Conservation (phyloP, 805 yeast species). For the Zygoascus biomembranicola region DNA sequence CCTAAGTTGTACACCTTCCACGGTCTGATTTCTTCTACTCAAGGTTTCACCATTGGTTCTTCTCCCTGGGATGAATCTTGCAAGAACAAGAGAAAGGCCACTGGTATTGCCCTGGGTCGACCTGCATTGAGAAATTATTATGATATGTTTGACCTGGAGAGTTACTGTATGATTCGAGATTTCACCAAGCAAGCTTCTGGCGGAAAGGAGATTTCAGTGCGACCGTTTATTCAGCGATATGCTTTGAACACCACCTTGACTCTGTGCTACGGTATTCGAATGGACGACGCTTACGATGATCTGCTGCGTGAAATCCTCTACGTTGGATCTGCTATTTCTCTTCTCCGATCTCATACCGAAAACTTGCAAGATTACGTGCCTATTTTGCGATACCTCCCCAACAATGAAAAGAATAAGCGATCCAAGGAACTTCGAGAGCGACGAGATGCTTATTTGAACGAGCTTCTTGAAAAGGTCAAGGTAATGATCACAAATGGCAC, state of each 20-base stretch:
- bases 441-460: conserved; percentile 27
- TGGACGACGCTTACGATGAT: conserved; percentile 28
- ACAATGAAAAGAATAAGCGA: conserved; percentile 22
- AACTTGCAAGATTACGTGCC: conserved; percentile 34
- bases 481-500: conserved; percentile 21
- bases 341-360: conserved; percentile 31
- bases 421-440: conserved; percentile 25
- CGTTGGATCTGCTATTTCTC: conserved; percentile 28
- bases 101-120: conserved; percentile 32
- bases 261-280: conserved; percentile 34
- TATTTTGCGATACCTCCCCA: conserved; percentile 27
- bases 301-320: conserved; percentile 26
- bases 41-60: conserved; percentile 36
- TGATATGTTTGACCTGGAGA: conserved; percentile 31
- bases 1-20: conserved; percentile 66
- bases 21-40: conserved; percentile 42
- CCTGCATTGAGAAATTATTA: conserved; percentile 31
- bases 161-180: conserved; percentile 29
- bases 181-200: conserved; percentile 20
- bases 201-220: conserved; percentile 19
- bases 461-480: conserved; percentile 26
- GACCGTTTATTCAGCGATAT: conserved; percentile 29
- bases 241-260: conserved; percentile 35
- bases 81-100: conserved; percentile 32
- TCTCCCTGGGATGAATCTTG: conserved; percentile 36